Evolutionary conservation across 1,284 basidiomycete genomes (phyloP).

Genomic region (Malassezia brasiliensis): DNA sequence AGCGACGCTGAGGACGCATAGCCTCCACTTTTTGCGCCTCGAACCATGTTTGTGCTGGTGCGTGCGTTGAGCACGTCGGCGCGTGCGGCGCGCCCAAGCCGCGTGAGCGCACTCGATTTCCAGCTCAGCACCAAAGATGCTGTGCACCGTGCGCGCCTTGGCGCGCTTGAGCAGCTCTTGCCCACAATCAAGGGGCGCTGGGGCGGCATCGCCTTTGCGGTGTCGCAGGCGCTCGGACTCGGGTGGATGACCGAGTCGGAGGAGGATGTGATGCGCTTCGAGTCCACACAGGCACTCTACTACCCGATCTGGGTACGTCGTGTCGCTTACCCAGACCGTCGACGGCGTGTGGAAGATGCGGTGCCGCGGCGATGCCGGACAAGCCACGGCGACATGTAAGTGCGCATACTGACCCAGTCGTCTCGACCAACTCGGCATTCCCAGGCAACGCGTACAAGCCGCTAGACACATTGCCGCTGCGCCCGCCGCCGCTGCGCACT

Average conservation of each 20-base stretch:
- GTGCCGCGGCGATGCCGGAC: constrained; percentile 13
- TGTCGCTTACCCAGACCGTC: neutral
- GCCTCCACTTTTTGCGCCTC: neutral
- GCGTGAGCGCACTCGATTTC: constrained; percentile 13
- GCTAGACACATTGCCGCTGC: constrained; percentile 10
- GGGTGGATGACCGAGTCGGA: constrained; percentile 12
- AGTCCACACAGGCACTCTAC: constrained; percentile 6
- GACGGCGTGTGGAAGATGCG: constrained; percentile 9
- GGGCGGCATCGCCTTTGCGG: constrained; percentile 8
- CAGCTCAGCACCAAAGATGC: constrained; percentile 7
- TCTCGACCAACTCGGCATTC: constrained; percentile 10
- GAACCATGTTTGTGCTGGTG: neutral
- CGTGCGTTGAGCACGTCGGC: neutral
- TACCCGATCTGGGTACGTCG: constrained; percentile 10
- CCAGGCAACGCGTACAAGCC: constrained; percentile 15
- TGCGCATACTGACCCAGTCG: neutral
- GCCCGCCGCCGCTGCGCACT: constrained; percentile 3
- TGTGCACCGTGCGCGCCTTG: constrained; percentile 14
- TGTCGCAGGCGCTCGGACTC: constrained; percentile 9
- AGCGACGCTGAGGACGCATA: neutral
- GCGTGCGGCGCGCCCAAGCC: neutral
- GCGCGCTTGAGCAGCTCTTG: constrained; percentile 13
- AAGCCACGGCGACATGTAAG: constrained; percentile 8
- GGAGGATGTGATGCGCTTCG: constrained; percentile 13
- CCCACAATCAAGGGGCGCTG: constrained; percentile 17